Conservation (phyloP, 768 basidiomycete species). For the Pulveroboletus sp. region DNA sequence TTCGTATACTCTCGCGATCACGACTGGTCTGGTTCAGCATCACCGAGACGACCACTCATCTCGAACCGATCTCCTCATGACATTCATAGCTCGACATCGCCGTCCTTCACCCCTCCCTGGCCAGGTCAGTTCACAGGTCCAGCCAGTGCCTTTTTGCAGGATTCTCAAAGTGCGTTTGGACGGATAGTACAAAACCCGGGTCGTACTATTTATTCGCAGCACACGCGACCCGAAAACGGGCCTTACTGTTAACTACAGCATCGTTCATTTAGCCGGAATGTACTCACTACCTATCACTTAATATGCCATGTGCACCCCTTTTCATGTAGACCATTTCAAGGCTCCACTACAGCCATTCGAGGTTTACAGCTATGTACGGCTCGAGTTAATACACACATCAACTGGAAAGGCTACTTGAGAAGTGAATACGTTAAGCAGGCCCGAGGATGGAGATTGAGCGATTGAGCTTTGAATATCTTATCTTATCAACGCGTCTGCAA, state of each 20-base stretch:
- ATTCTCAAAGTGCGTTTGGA: conserved; percentile 38
- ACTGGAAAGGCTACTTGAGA: neutral
- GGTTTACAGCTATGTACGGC: neutral
- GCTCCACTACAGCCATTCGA: neutral
- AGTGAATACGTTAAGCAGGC: neutral
- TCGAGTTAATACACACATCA: conserved; percentile 1
- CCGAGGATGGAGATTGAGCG: neutral
- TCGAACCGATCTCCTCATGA: conserved; percentile 21
- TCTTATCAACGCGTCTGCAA: conserved; percentile 11
- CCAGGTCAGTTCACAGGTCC: conserved; percentile 44
- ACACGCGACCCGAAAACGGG: conserved; percentile 34
- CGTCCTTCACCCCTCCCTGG: conserved; percentile 25
- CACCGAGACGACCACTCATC: conserved; percentile 18
- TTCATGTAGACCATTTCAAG: neutral
- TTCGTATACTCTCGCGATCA: conserved; percentile 13
- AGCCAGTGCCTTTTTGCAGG: conserved; percentile 46
- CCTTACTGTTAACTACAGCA: conserved; percentile 21
- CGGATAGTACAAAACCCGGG: conserved; percentile 45
- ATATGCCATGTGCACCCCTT: conserved; percentile 6
- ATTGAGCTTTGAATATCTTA: conserved; percentile 9
- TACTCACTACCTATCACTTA: conserved; percentile 20
- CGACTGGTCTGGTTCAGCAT: conserved; percentile 23
- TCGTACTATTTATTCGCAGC: conserved; percentile 61
- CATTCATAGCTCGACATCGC: conserved; percentile 15
- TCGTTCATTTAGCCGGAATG: conserved; percentile 12